phyloP scores from a whole-genome alignment of 495 filamentous ascomycete species.

The Parmelia sp. region DNA sequence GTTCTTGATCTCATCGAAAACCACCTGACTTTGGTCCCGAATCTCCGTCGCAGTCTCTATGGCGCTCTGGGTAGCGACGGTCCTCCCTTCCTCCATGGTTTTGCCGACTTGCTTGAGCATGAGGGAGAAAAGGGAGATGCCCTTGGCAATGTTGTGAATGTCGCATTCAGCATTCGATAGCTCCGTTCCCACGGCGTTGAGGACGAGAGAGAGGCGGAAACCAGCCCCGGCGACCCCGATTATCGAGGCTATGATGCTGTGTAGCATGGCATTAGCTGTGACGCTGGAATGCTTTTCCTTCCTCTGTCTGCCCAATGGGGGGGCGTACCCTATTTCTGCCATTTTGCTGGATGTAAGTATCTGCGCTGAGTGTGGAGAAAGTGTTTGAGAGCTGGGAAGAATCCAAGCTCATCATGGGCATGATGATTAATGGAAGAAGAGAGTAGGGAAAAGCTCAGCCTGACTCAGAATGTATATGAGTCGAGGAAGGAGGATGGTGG shows the following conservation, averaged over 20 bases:
- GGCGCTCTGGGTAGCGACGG: slow-evolving; percentile 31
- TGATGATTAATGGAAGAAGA: neutral
- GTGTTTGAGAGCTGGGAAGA: neutral
- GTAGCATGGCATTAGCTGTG: slow-evolving; percentile 2
- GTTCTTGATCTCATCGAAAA: slow-evolving; percentile 42
- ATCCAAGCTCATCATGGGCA: slow-evolving; percentile 3
- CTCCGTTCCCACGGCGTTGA: slow-evolving; percentile 41
- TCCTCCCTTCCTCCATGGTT: slow-evolving; percentile 30
- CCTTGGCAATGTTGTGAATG: slow-evolving; percentile 43
- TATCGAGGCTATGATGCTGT: slow-evolving; percentile 30
- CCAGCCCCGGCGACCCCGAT: slow-evolving; percentile 38
- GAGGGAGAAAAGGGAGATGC: slow-evolving; percentile 40
- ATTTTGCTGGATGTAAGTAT: slow-evolving; percentile 1
- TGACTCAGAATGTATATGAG: neutral
- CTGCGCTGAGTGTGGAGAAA: neutral
- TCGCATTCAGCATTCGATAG: slow-evolving; percentile 40
- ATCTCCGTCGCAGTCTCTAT: slow-evolving; percentile 40
- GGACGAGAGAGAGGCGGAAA: slow-evolving; percentile 39
- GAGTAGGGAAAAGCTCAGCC: neutral
- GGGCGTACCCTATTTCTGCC: slow-evolving; percentile 17
- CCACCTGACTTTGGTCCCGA: slow-evolving; percentile 35
- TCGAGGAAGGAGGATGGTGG: neutral
- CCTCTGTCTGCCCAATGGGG: neutral
- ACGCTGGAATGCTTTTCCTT: neutral
- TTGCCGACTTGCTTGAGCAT: slow-evolving; percentile 39